Evolutionary conservation across 2,329 filamentous ascomycete genomes (phyloP), one percentile per base, ranked within the genome.

Genomic region (Allantophomopsis cytisporea): DNA sequence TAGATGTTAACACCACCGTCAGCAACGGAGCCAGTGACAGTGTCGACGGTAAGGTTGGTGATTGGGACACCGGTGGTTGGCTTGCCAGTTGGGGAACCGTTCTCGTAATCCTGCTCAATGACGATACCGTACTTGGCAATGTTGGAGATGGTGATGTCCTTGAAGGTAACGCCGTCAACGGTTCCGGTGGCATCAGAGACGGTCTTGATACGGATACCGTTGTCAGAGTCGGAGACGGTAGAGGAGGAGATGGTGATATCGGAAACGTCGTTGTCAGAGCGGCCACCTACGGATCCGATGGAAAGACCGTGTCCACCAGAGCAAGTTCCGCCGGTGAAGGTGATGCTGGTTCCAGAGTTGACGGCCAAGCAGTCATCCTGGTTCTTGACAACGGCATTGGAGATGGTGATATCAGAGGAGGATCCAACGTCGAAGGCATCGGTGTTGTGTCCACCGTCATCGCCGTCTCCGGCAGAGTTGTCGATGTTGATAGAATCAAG

Each of bases 311-410:
- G 53, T 10, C 54, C 54, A 13, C 54, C 53, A 8, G 42, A 44
- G 34, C 54, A 56, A 14, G 40, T 45, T 39, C 51, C 51, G 8
- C 46, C 46, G 3, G 47, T 52, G 45, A 56, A 53, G 13, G 43
- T 47, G 34, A 56, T 54, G 17, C 16, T 53, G 16, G 59, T 64
- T 40, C 71, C 71, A 2, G 67, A 72, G 59, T 75, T 76, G 48
- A 76, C 58, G 28, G 71, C 72, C 10, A 76, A 55, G 48, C 71
- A 76, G 49, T 76, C 72, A 43, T 76, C 71, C 55, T 76, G 72
- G 58, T 75, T 75, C 51, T 68, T 61, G 40, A 75, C 60, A 40
- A 57, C 62, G 18, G 68, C 68, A 33, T 64, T 63, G 38, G 59
- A 59, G 51, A 76, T 73, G 38, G 58, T 64, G 31, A 75, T 57